These are phyloP conservation scores for Cordyceps militaris DNA, from an alignment of 2,329 filamentous ascomycete species.

Conservation along the genomic window DNA sequence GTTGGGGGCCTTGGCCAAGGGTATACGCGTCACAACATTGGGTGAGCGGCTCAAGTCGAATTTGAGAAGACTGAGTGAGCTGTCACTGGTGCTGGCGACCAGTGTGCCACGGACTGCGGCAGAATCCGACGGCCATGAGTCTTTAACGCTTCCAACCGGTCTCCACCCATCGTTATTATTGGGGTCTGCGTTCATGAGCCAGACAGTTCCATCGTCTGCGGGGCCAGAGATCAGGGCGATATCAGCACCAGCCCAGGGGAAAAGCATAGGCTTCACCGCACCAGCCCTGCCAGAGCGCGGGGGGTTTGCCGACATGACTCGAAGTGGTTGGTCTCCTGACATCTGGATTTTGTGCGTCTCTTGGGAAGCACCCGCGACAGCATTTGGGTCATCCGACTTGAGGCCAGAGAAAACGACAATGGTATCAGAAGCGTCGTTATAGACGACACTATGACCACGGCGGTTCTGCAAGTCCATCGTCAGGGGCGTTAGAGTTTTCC, in stretches of 20 bases:
- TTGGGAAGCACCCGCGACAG: conserved; percentile 50
- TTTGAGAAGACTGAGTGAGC: conserved; percentile 68
- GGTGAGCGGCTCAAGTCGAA: conserved; percentile 71
- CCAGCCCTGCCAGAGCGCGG: conserved; percentile 31
- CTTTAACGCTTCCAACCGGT: not conserved
- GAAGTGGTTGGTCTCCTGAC: conserved; percentile 45
- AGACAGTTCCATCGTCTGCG: conserved; percentile 23
- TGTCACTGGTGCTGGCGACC: conserved; percentile 60
- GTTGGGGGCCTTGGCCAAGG: not conserved
- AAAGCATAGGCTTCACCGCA: conserved; percentile 56
- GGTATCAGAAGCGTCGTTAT: conserved; percentile 60
- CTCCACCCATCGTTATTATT: not conserved
- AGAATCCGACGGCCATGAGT: conserved; percentile 39
- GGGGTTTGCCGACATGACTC: conserved; percentile 51
- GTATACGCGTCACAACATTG: conserved; percentile 38
- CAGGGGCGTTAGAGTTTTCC: conserved; percentile 39
- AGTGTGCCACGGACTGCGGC: conserved; percentile 54
- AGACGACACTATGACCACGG: conserved; percentile 67
- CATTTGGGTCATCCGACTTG: conserved; percentile 49
- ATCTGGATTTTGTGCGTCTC: conserved; percentile 70
- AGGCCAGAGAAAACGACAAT: conserved; percentile 78
- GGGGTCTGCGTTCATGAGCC: not conserved
- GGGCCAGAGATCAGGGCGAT: conserved; percentile 68
- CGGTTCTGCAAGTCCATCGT: conserved; percentile 58
- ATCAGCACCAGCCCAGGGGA: conserved; percentile 61